A percentile compares a stretch with the other conserved stretches of the same genome.
Conservation (phyloP, 2,329 filamentous ascomycete species). For the Fusarium xylarioides region DNA sequence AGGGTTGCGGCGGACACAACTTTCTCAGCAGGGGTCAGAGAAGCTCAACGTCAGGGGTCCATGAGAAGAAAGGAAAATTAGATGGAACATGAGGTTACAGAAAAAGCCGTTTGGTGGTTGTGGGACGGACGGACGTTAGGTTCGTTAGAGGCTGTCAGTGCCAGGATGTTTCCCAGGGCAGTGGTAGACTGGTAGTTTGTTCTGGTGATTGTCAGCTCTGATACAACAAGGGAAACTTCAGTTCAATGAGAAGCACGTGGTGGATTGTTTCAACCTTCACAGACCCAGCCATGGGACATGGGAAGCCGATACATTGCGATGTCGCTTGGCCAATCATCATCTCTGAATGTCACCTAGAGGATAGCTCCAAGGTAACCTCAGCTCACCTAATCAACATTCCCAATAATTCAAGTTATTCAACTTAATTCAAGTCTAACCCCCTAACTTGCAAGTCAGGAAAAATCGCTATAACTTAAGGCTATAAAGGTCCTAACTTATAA, state of each 20-base stretch:
- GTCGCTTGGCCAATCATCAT: conserved; percentile 1
- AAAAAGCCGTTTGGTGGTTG: conserved; percentile 9
- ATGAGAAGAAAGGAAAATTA: background rate
- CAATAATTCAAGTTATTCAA: no score
- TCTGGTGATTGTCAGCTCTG: background rate
- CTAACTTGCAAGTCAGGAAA: no score
- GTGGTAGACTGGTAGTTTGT: conserved; percentile 1
- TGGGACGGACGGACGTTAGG: background rate
- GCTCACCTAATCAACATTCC: conserved; percentile 28
- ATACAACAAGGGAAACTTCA: conserved; percentile 9
- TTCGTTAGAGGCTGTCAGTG: conserved; percentile 1
- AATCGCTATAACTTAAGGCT: no score
- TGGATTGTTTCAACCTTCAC: conserved; percentile 26
- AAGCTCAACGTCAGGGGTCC: conserved; percentile 12
- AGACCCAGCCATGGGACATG: conserved; percentile 6
- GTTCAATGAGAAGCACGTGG: conserved; percentile 25
- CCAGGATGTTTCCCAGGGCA: conserved; percentile 15
- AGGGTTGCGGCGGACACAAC: conserved; percentile 15
- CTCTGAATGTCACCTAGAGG: conserved; percentile 14
- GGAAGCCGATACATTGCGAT: background rate
- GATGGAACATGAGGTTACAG: conserved; percentile 4
- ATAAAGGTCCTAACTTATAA: no score
- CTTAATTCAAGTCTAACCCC: no score
- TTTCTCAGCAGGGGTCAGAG: conserved; percentile 9
- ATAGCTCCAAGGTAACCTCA: conserved; percentile 25